Percentiles rank a stretch among this genome's conserved stretches.
phyloP scores from a whole-genome alignment of 2,329 filamentous ascomycete genomes.

The Fusarium buxicola region DNA sequence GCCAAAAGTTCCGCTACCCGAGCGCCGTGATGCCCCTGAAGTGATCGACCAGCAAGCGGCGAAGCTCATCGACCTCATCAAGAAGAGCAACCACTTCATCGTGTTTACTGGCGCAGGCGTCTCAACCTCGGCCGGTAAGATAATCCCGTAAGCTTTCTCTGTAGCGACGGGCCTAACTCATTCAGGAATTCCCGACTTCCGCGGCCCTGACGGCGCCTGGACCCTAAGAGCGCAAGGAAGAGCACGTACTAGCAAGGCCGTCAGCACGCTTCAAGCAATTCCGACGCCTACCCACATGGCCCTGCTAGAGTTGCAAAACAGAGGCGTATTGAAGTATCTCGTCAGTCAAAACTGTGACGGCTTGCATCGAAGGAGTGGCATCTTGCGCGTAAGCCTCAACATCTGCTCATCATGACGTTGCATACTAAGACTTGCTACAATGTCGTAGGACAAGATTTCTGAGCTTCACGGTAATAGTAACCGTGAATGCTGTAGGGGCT shows the following conservation, averaged over 20 bases:
- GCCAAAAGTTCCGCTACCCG: slow-evolving; percentile 24
- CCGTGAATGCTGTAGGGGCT: slow-evolving; percentile 57
- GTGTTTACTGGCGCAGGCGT: slow-evolving; percentile 60
- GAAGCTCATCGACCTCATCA: slow-evolving; percentile 52
- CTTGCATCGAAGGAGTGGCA: slow-evolving; percentile 58
- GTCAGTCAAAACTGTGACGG: slow-evolving; percentile 57
- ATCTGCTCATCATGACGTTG: rapidly evolving
- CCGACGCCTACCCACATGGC: slow-evolving; percentile 61
- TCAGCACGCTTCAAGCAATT: slow-evolving; percentile 56
- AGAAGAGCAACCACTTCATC: slow-evolving; percentile 58
- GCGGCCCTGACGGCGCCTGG: slow-evolving; percentile 60
- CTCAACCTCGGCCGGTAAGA: slow-evolving; percentile 58
- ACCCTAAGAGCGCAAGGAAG: slow-evolving; percentile 57
- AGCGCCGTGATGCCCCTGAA: slow-evolving; percentile 22
- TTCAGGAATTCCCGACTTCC: slow-evolving; percentile 60
- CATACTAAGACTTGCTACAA: not conserved
- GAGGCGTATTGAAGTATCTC: slow-evolving; percentile 56
- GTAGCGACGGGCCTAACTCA: rapidly evolving
- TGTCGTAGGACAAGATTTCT: slow-evolving; percentile 54
- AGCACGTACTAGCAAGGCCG: slow-evolving; percentile 47
- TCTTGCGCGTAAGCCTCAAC: slow-evolving; percentile 51
- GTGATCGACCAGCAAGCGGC: slow-evolving; percentile 51
- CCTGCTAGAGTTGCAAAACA: slow-evolving; percentile 57
- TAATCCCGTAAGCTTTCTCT: rapidly evolving
- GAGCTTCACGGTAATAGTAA: slow-evolving; percentile 63